Percentiles rank a stretch among this genome's conserved stretches.
Evolutionary conservation across 2,329 filamentous ascomycete genomes (phyloP).

Genomic region (Diplodia sapinea): DNA sequence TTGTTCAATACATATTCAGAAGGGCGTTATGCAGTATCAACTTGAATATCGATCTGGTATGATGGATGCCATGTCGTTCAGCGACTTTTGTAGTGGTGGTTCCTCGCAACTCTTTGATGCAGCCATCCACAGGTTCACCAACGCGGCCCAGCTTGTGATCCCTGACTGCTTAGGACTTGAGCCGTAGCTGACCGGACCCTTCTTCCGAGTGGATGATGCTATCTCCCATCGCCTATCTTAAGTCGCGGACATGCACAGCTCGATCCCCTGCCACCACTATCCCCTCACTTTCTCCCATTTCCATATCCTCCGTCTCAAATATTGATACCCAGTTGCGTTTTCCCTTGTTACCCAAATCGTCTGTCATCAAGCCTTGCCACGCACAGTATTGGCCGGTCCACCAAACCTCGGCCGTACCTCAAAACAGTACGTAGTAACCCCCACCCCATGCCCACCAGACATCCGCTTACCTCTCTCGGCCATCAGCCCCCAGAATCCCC

Average conservation of each 20-base stretch:
- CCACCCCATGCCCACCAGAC: not conserved
- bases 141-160: not conserved
- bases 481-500: not conserved
- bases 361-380: not conserved
- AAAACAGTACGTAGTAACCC: not conserved
- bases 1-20: not conserved
- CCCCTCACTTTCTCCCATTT: not conserved
- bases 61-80: not conserved
- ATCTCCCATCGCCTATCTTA: conserved; percentile 23
- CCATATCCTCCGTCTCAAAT: not conserved
- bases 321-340: not conserved
- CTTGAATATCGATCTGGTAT: not conserved
- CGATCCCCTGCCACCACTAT: not conserved
- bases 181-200: conserved; percentile 17
- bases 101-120: not conserved
- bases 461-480: not conserved
- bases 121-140: not conserved
- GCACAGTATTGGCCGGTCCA: not conserved
- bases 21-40: not conserved
- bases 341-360: not conserved
- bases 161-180: conserved; percentile 20
- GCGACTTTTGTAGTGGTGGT: not conserved
- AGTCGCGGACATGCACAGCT: not conserved
- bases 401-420: not conserved
- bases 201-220: conserved; percentile 23